phyloP scores from a whole-genome alignment of 2,329 filamentous ascomycete genomes.

The Leptographium lundbergii region DNA sequence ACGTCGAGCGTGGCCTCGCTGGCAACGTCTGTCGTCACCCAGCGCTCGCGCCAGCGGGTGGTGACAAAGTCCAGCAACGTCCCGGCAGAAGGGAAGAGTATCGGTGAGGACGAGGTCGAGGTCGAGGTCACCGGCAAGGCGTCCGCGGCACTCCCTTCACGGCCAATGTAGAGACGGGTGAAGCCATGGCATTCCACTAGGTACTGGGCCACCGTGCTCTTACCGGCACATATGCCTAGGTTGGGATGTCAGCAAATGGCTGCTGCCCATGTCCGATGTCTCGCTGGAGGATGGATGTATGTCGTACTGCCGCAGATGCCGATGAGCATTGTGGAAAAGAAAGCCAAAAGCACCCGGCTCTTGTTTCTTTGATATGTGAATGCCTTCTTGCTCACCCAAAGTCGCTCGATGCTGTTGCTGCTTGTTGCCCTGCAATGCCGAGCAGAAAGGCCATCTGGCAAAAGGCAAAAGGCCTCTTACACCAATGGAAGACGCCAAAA shows the following conservation, averaged over 20 bases:
- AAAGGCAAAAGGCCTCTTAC: background rate
- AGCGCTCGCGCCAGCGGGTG: conserved; percentile 66
- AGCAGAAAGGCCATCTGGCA: background rate
- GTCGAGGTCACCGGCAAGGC: background rate
- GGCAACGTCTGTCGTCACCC: conserved; percentile 76
- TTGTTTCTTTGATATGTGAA: background rate
- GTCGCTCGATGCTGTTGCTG: background rate
- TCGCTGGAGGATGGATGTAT: background rate
- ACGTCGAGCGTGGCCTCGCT: conserved; percentile 61
- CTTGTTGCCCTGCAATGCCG: background rate
- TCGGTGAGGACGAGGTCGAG: background rate
- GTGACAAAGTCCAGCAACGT: conserved; percentile 72
- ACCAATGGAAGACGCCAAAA: background rate
- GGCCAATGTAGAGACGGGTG: conserved; percentile 51
- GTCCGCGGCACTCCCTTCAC: background rate
- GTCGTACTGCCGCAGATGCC: conserved; percentile 59
- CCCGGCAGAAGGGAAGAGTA: conserved; percentile 46
- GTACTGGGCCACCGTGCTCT: conserved; percentile 79
- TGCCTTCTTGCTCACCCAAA: background rate
- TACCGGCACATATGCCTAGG: conserved; percentile 82
- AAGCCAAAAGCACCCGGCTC: background rate
- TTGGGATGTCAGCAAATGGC: background rate
- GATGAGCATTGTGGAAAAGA: conserved; percentile 49
- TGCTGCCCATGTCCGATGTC: background rate
- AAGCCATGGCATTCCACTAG: conserved; percentile 77